Evolutionary conservation across 2,329 filamentous ascomycete species (phyloP), one percentile per base, ranked within the genome.

Genomic region (Aspergillus phoenicis): DNA sequence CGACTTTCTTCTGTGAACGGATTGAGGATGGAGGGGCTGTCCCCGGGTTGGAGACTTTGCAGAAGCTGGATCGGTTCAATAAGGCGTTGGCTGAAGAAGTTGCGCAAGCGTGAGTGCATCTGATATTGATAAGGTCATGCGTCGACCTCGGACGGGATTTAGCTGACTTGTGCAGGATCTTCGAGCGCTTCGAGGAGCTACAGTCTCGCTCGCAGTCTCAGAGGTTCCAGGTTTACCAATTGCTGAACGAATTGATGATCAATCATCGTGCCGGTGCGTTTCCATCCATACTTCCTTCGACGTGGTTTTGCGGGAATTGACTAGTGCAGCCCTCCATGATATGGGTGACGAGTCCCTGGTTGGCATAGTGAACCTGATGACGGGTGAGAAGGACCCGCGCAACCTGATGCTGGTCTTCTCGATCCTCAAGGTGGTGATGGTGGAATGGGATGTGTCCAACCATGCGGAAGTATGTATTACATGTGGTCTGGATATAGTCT

Each of bases 341-440:
- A 81, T 89, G 69, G 84, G 85, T 36, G 81, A 87, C 52, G 81
- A 84, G 60, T 88, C 88, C 64, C 75, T 89, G 57, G 77, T 85
- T 3, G 84, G 83, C 4, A 85, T 89, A 64, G 85, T 87, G 55
- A 82, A 87, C 59, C 83, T 89, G 63, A 87, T 90, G 68, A 85
- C 85, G 15, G 87, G 87, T 59, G 87, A 90, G 72, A 89, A 89
- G 68, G 87, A 90, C 65, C 87, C 87, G 0, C 81, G 88, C 28
- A 90, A 90, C 68, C 75, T 90, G 28, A 90, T 90, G 88, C 80
- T 90, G 52, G 84, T 89, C 1, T 90, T 90, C 68, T 89, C 87
- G 0, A 84, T 89, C 61, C 72, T 89, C 28, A 85, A 83, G 68
- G 87, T 89, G 13, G 81, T 89, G 2, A 88, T 89, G 82, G 81